Conservation (phyloP, 257 asterid genomes). For the Thymus quinquecostatus region DNA sequence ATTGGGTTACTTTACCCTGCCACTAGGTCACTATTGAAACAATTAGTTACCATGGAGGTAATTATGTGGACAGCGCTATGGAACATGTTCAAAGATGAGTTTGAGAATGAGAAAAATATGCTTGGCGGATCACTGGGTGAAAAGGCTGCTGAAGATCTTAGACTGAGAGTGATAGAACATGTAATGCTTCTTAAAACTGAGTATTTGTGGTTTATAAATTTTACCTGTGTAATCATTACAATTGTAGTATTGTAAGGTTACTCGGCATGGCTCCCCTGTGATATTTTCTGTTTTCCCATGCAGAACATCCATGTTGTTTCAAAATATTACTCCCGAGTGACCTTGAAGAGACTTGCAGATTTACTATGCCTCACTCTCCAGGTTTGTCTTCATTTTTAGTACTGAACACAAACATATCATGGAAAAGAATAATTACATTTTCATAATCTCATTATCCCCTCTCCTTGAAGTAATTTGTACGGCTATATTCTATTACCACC, state of each 20-base stretch:
- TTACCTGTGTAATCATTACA: constrained; percentile 6
- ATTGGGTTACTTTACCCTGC: constrained; percentile 15
- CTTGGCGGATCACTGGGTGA: constrained; percentile 88
- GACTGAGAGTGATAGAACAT: constrained; percentile 89
- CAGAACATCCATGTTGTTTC: constrained; percentile 97
- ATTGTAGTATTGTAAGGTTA: constrained; percentile 10
- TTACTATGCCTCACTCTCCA: constrained; percentile 74
- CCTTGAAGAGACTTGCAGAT: constrained; percentile 91
- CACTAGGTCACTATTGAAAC: constrained; percentile 74
- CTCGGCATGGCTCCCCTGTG: neutral
- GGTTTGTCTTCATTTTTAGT: constrained; percentile 45
- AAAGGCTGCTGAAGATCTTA: constrained; percentile 90
- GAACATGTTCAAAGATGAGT: constrained; percentile 85
- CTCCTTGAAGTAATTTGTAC: neutral
- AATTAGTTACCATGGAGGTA: constrained; percentile 93
- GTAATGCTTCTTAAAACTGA: constrained; percentile 46
- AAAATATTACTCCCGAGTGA: constrained; percentile 85
- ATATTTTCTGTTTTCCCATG: constrained; percentile 33
- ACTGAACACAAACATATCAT: neutral
- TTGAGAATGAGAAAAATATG: constrained; percentile 85
- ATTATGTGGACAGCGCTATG: constrained; percentile 86
- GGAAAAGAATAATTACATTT: neutral
- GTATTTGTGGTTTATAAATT: constrained; percentile 9
- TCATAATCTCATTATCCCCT: neutral
- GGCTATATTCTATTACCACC: neutral